These are phyloP conservation scores for Erucastrum elatum DNA, from an alignment of 345 rosid genomes.

Conservation along the genomic window DNA sequence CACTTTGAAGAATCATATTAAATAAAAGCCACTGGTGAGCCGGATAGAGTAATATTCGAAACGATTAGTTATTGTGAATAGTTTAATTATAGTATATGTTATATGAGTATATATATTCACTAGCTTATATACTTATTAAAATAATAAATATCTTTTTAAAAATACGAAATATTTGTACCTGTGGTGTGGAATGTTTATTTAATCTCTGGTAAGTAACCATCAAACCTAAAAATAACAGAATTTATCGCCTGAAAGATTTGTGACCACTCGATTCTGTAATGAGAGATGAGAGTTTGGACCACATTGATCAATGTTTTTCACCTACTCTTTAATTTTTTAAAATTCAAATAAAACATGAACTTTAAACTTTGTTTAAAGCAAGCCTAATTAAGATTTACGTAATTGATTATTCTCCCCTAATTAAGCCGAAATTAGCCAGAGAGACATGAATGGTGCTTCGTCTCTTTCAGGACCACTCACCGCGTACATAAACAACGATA, in stretches of 20 bases:
- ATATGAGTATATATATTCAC: too few species aligned
- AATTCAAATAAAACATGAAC: slow-evolving; percentile 3
- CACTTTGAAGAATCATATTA: not conserved
- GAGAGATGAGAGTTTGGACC: slow-evolving; percentile 39
- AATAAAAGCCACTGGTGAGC: slow-evolving; percentile 22
- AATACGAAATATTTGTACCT: too few species aligned
- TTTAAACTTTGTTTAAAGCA: slow-evolving; percentile 20
- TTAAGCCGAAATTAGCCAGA: slow-evolving; percentile 32
- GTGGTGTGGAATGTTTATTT: not conserved
- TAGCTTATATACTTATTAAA: too few species aligned
- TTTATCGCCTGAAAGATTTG: slow-evolving; percentile 32
- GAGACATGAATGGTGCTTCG: slow-evolving; percentile 40
- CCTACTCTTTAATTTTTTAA: slow-evolving; percentile 12
- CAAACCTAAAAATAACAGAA: slow-evolving; percentile 2
- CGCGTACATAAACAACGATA: slow-evolving; percentile 38
- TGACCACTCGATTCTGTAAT: slow-evolving; percentile 35
- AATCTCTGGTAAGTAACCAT: slow-evolving; percentile 18
- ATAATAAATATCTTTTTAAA: too few species aligned
- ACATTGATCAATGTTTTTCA: slow-evolving; percentile 34
- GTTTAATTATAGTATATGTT: not conserved
- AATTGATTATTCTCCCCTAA: slow-evolving; percentile 4
- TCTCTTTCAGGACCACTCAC: slow-evolving; percentile 43
- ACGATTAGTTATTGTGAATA: slow-evolving; percentile 12
- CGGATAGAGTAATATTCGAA: slow-evolving; percentile 29
- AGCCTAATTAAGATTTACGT: slow-evolving; percentile 12